Evolutionary conservation across 108 stramenopile species (phyloP), one percentile per base, ranked within the genome.

Genomic region (Nitzschia inconspicua): DNA sequence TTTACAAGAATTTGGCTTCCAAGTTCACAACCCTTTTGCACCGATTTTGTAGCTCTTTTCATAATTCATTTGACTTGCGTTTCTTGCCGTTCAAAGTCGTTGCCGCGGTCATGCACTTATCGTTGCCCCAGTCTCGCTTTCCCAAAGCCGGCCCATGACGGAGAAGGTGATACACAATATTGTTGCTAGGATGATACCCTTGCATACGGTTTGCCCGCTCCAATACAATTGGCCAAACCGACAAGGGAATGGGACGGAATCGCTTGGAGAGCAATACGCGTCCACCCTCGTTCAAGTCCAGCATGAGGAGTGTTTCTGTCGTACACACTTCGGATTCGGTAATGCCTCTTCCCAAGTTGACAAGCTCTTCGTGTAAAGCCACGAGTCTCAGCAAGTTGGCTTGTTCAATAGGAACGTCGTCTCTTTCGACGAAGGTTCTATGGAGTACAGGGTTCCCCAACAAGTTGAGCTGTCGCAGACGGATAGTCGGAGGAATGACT

Each of bases 211-310:
- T 54, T n/a, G 34, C 34, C 24, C 53, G 32, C 53, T 54, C 53
- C 9, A 54, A 28, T 4, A 54, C 53, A 28, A 54, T 11, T 2
- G 53, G 53, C 53, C 53, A 54, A 36, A 54, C 53, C 14, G 53
- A 54, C n/a, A 54, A 28, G 3, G 53, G 35, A 23, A 54, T 16
- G 34, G 53, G 35, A 16, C 23, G 16, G 19, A 54, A 54, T 22
- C 53, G 53, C 9, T 54, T 18, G 23, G 53, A 54, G 11, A 54
- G 13, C 4, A 54, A 32, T n/a, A 54, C n/a, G 20, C 16, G n/a
- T 54, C 53, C 53, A 24, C 53, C 53, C 20, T 54, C 53, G 19
- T 54, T 54, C 16, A 29, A 13, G 16, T 54, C 53, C 37, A 54
- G 16, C 11, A 22, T 35, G 10, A 54, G 23, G 23, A 54, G 37